Evolutionary conservation across 805 yeast genomes (phyloP).

Genomic region (Alloascoidea hylecoeti): DNA sequence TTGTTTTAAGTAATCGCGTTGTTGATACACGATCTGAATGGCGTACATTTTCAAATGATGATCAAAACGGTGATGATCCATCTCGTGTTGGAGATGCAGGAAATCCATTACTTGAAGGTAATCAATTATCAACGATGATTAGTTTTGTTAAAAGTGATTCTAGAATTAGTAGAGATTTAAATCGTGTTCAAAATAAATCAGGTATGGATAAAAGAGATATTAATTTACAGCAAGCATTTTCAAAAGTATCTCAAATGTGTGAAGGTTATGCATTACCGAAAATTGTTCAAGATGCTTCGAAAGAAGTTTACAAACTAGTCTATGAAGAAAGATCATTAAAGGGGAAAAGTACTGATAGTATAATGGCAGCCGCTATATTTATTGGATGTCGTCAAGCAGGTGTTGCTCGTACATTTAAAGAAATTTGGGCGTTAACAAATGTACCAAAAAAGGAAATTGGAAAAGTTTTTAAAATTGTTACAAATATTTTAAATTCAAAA

Average conservation of each 20-base stretch:
- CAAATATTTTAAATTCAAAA: slow-evolving; percentile 35
- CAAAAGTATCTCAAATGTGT: slow-evolving; percentile 88
- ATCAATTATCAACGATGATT: slow-evolving; percentile 84
- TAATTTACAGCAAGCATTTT: slow-evolving; percentile 77
- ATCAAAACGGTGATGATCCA: slow-evolving; percentile 96
- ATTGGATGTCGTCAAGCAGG: slow-evolving; percentile 90
- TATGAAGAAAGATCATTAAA: slow-evolving; percentile 75
- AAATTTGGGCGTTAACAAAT: slow-evolving; percentile 87
- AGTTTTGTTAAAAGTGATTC: slow-evolving; percentile 78
- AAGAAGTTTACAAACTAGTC: slow-evolving; percentile 86
- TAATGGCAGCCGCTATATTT: slow-evolving; percentile 93
- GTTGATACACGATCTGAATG: slow-evolving; percentile 96
- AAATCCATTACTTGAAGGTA: slow-evolving; percentile 82
- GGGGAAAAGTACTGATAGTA: slow-evolving; percentile 85
- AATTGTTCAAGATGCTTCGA: slow-evolving; percentile 94
- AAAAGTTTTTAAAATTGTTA: slow-evolving; percentile 75
- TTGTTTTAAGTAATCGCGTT: slow-evolving; percentile 80
- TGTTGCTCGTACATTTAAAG: slow-evolving; percentile 90
- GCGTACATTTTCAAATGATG: slow-evolving; percentile 97
- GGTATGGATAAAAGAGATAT: slow-evolving; percentile 80
- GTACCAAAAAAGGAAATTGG: slow-evolving; percentile 94
- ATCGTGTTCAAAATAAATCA: slow-evolving; percentile 77
- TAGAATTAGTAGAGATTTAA: slow-evolving; percentile 79
- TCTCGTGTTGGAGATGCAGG: slow-evolving; percentile 98
- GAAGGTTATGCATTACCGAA: slow-evolving; percentile 92